Base-by-base conservation (phyloP, 2,329 filamentous ascomycete species). In the Pezicula carpinea region DNA sequence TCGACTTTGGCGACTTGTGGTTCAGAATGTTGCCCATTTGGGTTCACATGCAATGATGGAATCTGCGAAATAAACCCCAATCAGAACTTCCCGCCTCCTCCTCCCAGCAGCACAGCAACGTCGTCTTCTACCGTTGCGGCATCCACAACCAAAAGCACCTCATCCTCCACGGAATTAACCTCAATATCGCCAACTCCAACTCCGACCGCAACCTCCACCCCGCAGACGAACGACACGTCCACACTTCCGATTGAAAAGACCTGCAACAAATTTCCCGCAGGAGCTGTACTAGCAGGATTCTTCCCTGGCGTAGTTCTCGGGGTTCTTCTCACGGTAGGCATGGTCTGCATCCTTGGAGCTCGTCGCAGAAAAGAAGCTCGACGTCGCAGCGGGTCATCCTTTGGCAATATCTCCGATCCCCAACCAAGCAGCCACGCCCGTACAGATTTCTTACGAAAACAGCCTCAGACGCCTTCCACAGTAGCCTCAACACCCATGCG, bases 1-100 rank as follows among this genome's bases (percentile, higher is more conserved):
- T 71, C 75, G 8, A 66, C 70, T 10, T 69, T 90, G 13, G 65
- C 69, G 2, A 72, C 66, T 17, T 90, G 87, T 56, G 82, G 76
- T 13, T 62, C 57, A 15, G 64, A 52, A 45, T 91, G 86, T 66
- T 91, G 87, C 61, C 86, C 87, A 0, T 83, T 83, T 64, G 87
- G 87, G 3, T 90, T 84, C 66, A 68, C 70, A 1, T 91, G 87
- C 44, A 67, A 67, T 35, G 39, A 44, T 19, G 48, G 44, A 1
- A 48, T 68, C 51, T 89, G 85, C 57, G 61, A 70, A 10, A 70
- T 68, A 55, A 64, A 81, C 51, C 52, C 66, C 14, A 73, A 84
- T 57, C 77, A 84, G 52, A 61, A 26, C n/a, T 55, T 33, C 69
- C 69, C 18, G 68, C 64, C 45, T 61, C 54, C 18, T 53, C 59